Percentiles rank a stretch among this genome's conserved stretches.
These are phyloP conservation scores for Ophiostoma sp. DNA, from an alignment of 2,329 filamentous ascomycete genomes.

Conservation along the genomic window DNA sequence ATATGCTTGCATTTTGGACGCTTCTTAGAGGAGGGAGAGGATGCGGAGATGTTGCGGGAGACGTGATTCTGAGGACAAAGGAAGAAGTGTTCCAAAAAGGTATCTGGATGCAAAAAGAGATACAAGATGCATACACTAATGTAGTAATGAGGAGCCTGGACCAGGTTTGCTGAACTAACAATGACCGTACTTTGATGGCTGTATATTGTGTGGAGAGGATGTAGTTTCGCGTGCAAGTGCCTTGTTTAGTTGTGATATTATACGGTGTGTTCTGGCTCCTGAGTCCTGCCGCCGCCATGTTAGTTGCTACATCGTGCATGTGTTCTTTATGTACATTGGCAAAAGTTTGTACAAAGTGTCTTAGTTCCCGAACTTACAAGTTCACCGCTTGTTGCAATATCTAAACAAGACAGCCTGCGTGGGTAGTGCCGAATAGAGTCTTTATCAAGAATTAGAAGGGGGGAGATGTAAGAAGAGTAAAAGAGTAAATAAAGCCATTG, in stretches of 20 bases:
- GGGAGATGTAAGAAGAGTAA: background rate
- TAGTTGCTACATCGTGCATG: background rate
- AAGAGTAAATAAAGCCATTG: background rate
- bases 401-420: background rate
- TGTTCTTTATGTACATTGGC: background rate
- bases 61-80: background rate
- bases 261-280: background rate
- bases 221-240: background rate
- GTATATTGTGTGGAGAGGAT: background rate
- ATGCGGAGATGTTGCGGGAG: background rate
- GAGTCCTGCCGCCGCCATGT: background rate
- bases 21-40: background rate
- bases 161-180: background rate
- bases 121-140: background rate
- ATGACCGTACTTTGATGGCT: background rate
- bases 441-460: background rate
- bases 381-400: constrained; percentile 16
- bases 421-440: background rate
- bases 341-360: background rate
- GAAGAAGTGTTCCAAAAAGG: background rate
- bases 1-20: background rate
- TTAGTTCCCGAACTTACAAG: background rate
- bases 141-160: background rate
- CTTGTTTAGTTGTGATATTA: background rate
- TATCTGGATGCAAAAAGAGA: background rate